These are phyloP conservation scores for Cytidiella melzeri DNA, from an alignment of 768 basidiomycete species.

Conservation along the genomic window DNA sequence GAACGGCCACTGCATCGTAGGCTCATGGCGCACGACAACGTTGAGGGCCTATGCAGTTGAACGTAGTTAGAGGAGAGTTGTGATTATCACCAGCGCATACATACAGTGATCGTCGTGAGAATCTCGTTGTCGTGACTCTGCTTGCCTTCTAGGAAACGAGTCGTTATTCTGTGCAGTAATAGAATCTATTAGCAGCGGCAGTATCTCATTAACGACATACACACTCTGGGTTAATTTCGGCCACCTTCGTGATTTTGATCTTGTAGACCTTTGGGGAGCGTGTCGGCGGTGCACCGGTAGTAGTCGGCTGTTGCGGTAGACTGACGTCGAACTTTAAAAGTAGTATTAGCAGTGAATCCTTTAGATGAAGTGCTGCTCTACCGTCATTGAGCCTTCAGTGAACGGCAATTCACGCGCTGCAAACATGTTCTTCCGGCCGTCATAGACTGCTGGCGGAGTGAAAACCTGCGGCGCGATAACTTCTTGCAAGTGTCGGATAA, in stretches of 20 bases:
- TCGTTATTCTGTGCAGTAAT: conserved; percentile 42
- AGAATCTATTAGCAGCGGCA: not conserved
- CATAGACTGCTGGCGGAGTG: conserved; percentile 68
- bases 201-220: conserved; percentile 20
- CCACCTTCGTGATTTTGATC: conserved; percentile 57
- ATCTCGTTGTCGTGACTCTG: conserved; percentile 67
- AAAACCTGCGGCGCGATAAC: conserved; percentile 57
- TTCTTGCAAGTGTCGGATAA: conserved; percentile 59
- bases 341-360: not conserved
- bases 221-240: conserved; percentile 82
- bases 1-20: conserved; percentile 61
- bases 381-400: conserved; percentile 47
- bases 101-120: conserved; percentile 59
- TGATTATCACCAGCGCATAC: conserved; percentile 14
- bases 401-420: conserved; percentile 57
- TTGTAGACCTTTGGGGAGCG: conserved; percentile 59
- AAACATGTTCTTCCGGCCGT: conserved; percentile 76
- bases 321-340: conserved; percentile 52
- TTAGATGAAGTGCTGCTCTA: conserved; percentile 19
- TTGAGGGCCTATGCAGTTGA: conserved; percentile 50
- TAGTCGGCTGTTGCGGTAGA: conserved; percentile 30
- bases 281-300: conserved; percentile 4
- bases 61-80: not conserved
- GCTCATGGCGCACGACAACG: conserved; percentile 71
- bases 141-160: conserved; percentile 55